Evolutionary conservation across 2,329 filamentous ascomycete genomes (phyloP).

Genomic region (Bipolaris bicolor): DNA sequence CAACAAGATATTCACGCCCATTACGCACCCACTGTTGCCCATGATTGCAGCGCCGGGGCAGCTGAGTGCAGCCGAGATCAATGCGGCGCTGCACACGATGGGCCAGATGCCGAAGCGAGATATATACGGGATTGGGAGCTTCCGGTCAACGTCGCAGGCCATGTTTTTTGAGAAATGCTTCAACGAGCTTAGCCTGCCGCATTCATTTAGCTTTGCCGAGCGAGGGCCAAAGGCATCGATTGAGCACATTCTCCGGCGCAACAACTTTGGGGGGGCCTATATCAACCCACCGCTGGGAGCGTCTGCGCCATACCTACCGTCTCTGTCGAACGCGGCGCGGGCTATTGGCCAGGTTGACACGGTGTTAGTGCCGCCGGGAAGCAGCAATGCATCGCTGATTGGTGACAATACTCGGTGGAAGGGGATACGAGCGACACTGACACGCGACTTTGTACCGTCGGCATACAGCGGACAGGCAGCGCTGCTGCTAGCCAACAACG

Average conservation of each 20-base stretch:
- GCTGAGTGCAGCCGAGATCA: conserved; percentile 84
- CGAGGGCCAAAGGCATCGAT: conserved; percentile 70
- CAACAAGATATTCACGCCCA: conserved; percentile 86
- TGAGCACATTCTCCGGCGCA: conserved; percentile 73
- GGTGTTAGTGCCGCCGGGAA: conserved; percentile 67
- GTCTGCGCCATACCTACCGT: conserved; percentile 62
- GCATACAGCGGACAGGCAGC: conserved; percentile 79
- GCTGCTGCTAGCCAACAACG: conserved; percentile 73
- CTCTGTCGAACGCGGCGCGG: conserved; percentile 75
- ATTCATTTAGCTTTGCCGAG: conserved; percentile 78
- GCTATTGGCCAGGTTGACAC: conserved; percentile 84
- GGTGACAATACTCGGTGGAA: conserved; percentile 88
- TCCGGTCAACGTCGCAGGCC: conserved; percentile 74
- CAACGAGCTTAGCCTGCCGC: conserved; percentile 76
- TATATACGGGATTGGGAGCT: conserved; percentile 79
- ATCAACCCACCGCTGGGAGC: conserved; percentile 73
- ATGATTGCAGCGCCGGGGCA: conserved; percentile 86
- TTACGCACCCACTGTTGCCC: conserved; percentile 83
- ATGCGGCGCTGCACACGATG: conserved; percentile 76
- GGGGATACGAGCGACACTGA: conserved; percentile 81
- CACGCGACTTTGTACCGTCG: conserved; percentile 79
- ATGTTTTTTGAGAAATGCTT: conserved; percentile 78
- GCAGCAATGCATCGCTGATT: conserved; percentile 57
- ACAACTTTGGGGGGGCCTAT: conserved; percentile 81
- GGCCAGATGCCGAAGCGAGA: conserved; percentile 80